Conservation (phyloP, 2,329 filamentous ascomycete species). For the Fusarium sp. region DNA sequence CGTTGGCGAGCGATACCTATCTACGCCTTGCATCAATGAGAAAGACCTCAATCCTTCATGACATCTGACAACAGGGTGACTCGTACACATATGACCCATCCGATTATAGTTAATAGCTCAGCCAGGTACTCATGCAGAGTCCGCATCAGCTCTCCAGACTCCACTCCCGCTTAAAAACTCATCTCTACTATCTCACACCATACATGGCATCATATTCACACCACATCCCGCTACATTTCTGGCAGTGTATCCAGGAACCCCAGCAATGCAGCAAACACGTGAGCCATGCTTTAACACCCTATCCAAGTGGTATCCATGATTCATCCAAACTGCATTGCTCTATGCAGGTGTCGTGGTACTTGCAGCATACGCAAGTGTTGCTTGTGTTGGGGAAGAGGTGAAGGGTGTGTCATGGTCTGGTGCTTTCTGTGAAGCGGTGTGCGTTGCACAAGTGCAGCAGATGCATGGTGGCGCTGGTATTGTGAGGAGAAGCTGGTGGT, state of each 20-base stretch:
- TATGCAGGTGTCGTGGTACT: conserved; percentile 5
- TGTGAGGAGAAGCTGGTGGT: conserved; percentile 24
- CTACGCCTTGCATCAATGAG: conserved; percentile 34
- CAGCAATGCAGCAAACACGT: conserved; percentile 6
- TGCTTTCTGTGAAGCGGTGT: conserved; percentile 37
- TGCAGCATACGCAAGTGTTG: conserved; percentile 1
- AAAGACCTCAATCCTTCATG: conserved; percentile 40
- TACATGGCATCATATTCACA: conserved; percentile 27
- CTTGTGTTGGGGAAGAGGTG: conserved; percentile 16
- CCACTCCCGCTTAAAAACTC: conserved; percentile 1
- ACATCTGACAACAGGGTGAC: neutral
- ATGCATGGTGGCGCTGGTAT: conserved; percentile 8
- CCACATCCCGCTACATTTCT: conserved; percentile 9
- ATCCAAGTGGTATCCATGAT: neutral
- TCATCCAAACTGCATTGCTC: neutral
- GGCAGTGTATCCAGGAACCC: conserved; percentile 1
- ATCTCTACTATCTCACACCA: conserved; percentile 23
- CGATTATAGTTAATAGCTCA: neutral
- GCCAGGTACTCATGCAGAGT: neutral
- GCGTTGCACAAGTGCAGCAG: conserved; percentile 5
- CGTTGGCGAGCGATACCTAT: conserved; percentile 27
- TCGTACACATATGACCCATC: neutral
- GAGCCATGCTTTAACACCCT: conserved; percentile 2
- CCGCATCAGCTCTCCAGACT: neutral
- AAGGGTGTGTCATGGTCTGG: conserved; percentile 24